phyloP scores from a whole-genome alignment of 2,329 filamentous ascomycete genomes.

The Plectosphaerella plurivora region DNA sequence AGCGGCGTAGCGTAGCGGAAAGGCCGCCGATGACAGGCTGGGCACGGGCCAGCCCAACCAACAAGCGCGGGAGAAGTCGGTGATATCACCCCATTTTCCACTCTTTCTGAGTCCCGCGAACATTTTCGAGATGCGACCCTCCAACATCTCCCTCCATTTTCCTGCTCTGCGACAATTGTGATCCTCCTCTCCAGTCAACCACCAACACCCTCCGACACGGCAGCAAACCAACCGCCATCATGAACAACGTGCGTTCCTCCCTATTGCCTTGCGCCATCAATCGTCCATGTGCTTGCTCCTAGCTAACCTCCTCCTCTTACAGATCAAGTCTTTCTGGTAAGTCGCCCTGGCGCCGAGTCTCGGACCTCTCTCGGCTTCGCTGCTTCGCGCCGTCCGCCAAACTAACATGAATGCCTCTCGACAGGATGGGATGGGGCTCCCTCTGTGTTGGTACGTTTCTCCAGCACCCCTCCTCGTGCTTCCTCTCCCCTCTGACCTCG shows the following conservation, averaged over 20 bases:
- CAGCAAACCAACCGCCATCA: constrained; percentile 22
- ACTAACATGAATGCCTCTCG: constrained; percentile 10
- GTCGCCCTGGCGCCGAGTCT: constrained; percentile 11
- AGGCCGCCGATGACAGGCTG: no score
- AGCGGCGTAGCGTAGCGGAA: no score
- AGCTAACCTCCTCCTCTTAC: constrained; percentile 14
- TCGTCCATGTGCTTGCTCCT: constrained; percentile 1
- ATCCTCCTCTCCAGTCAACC: not conserved
- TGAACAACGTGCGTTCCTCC: constrained; percentile 49
- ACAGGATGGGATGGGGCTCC: constrained; percentile 86
- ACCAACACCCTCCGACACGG: not conserved
- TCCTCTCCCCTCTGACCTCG: not conserved
- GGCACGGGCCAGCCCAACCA: not conserved
- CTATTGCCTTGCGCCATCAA: not conserved
- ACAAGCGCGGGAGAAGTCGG: constrained; percentile 1
- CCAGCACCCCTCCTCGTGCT: not conserved
- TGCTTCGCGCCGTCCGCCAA: constrained; percentile 1
- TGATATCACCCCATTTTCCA: constrained; percentile 5
- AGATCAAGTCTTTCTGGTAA: constrained; percentile 66
- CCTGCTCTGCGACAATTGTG: not conserved
- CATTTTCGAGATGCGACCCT: constrained; percentile 1
- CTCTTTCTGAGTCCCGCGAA: not conserved
- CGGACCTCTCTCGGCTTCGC: not conserved
- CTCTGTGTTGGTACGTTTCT: constrained; percentile 69
- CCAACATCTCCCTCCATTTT: not conserved